These are phyloP conservation scores for Pichia manshurica DNA, from an alignment of 805 yeast species.

Conservation along the genomic window DNA sequence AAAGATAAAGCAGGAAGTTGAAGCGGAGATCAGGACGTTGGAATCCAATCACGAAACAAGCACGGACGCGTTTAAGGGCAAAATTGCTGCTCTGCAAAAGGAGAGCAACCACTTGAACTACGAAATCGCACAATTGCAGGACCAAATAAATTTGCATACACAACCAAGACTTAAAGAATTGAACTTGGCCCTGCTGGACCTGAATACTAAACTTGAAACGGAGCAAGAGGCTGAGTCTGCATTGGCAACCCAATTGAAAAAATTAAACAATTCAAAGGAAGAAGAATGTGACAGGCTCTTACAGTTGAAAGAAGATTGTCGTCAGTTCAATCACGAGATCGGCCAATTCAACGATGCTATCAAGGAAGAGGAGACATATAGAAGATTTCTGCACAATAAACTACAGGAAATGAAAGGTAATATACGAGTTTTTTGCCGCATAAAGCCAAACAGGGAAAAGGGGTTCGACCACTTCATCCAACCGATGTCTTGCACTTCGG, in stretches of 20 bases:
- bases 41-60: not conserved
- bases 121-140: not conserved
- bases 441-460: conserved; percentile 49
- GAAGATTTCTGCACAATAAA: conserved; percentile 64
- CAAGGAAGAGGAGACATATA: conserved; percentile 26
- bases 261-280: conserved; percentile 11
- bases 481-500: conserved; percentile 16
- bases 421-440: conserved; percentile 83
- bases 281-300: conserved; percentile 5
- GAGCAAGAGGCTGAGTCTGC: not conserved
- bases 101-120: conserved; percentile 1
- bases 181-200: conserved; percentile 6
- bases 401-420: conserved; percentile 88
- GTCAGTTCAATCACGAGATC: conserved; percentile 23
- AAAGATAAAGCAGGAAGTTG: not conserved
- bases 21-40: conserved; percentile 1
- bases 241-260: not conserved
- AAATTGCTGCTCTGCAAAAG: not conserved
- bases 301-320: conserved; percentile 15
- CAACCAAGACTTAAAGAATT: not conserved
- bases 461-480: conserved; percentile 13
- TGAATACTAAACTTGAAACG: conserved; percentile 3
- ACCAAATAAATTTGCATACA: conserved; percentile 4
- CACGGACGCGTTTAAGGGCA: not conserved
- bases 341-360: conserved; percentile 25